Conservation (phyloP, 257 asterid genomes). For the Capsicum pubescens region DNA sequence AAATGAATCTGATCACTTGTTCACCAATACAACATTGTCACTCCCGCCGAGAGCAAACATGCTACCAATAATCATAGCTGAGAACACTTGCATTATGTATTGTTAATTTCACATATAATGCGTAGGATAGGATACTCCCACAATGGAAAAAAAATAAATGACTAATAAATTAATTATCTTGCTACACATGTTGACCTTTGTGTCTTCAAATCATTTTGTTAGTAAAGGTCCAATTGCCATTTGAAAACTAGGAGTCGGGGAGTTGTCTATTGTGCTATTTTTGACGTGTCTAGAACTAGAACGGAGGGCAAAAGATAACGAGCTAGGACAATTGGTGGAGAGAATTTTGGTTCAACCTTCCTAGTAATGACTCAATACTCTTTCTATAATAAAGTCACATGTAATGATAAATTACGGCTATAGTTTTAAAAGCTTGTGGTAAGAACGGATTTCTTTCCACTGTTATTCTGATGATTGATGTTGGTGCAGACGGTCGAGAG, state of each 20-base stretch:
- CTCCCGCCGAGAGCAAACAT: not conserved
- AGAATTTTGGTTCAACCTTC: not conserved
- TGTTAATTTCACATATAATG: not conserved
- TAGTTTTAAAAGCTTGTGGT: constrained; percentile 2
- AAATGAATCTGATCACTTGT: not conserved
- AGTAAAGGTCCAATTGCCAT: not conserved
- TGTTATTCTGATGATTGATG: constrained; percentile 16
- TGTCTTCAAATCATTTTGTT: not conserved
- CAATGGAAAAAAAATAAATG: not conserved
- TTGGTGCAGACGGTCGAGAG: constrained; percentile 52
- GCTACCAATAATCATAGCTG: no score
- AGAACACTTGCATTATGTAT: not conserved
- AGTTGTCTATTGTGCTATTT: not conserved
- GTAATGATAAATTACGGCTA: not conserved
- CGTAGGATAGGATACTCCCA: not conserved
- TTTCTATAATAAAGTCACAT: not conserved
- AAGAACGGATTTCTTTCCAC: constrained; percentile 9
- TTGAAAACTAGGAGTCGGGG: not conserved
- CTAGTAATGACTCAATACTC: not conserved
- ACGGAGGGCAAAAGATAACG: not conserved
- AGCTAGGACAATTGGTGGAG: constrained; percentile 24
- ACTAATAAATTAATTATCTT: not conserved
- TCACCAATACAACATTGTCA: not conserved
- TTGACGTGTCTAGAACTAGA: not conserved
- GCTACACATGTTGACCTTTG: not conserved